These are phyloP conservation scores for Fusarium phyllophilum DNA, from an alignment of 2,329 filamentous ascomycete genomes.

Conservation along the genomic window DNA sequence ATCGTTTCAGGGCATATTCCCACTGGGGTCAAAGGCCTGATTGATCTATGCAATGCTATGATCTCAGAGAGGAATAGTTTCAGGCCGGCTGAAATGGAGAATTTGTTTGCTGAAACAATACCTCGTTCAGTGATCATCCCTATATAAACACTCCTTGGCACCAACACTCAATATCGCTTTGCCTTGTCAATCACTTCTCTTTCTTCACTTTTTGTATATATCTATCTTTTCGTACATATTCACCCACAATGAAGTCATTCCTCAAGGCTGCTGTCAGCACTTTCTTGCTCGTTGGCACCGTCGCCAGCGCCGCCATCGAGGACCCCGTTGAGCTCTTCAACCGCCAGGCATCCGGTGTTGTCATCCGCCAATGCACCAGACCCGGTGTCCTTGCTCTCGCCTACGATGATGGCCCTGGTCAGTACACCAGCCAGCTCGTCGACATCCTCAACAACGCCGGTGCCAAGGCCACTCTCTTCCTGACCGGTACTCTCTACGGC, in stretches of 20 bases:
- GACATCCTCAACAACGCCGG: conserved; percentile 59
- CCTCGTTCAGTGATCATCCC: background rate
- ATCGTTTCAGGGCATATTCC: conserved; percentile 1
- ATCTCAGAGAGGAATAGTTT: background rate
- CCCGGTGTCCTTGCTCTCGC: conserved; percentile 61
- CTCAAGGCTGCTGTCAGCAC: conserved; percentile 8
- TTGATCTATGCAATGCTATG: background rate
- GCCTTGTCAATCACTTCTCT: background rate
- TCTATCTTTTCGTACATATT: background rate
- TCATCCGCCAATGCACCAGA: conserved; percentile 57
- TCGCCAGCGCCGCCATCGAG: conserved; percentile 45
- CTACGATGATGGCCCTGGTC: conserved; percentile 64
- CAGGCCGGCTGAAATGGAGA: background rate
- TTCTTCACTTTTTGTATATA: background rate
- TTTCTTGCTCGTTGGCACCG: conserved; percentile 41
- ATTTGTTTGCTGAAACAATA: background rate
- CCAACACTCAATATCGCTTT: background rate
- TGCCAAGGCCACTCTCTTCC: conserved; percentile 65
- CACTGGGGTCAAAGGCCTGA: background rate
- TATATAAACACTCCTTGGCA: conserved; percentile 14
- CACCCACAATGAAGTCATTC: conserved; percentile 19
- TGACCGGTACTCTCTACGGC: conserved; percentile 61
- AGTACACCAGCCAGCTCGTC: conserved; percentile 60
- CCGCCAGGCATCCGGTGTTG: conserved; percentile 53
- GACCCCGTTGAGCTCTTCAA: conserved; percentile 53